Base-by-base conservation (phyloP, 345 rosid species). In the Citrus inodora region DNA sequence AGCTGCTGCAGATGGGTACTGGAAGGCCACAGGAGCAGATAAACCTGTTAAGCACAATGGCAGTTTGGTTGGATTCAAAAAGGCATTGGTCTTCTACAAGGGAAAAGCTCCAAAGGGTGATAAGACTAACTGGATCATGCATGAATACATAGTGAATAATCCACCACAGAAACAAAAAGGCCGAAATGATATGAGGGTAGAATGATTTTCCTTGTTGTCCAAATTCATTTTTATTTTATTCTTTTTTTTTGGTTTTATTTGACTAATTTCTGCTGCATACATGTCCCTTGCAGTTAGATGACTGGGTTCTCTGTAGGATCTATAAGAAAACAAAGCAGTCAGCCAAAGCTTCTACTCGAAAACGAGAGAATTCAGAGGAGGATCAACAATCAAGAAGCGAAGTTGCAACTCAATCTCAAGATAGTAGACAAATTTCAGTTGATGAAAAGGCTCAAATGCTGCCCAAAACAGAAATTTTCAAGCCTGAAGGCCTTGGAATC, bases 21-120 rank as follows among this genome's bases (percentile, higher is more conserved):
- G 86, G 86, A 83, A 83, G 70, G 86, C 83, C 2, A 83, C 82
- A 0, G 80, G 83, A 25, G 82, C 77, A 9, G 83, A 80, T 77
- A 77, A 66, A 78, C 30, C 55, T 21, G 60, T 80, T 24, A 37
- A 22, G 0, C 11, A 5, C n/a, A 9, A 30, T 1, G 63, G n/a
- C 5, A 35, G 0, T 0, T 25, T 27, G 2, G 67, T 83, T 68
- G 86, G 86, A 40, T 70, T 21, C 58, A 38, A 37, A 66, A 83
- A 80, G 58, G 27, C 75, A 0, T 75, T 83, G 21, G 86, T 80
- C 3, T 83, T 63, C 77, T 74, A 83, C 61, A 48, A 14, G 32
- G 82, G 82, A 0, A 83, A 66, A 38, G 42, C 84, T 56, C 80
- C 80, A 11, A 66, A 25, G 7, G 78, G 80, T 5, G 33, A 21